phyloP scores from a whole-genome alignment of 2,329 filamentous ascomycete genomes.

The Pyrenophora seminiperda region DNA sequence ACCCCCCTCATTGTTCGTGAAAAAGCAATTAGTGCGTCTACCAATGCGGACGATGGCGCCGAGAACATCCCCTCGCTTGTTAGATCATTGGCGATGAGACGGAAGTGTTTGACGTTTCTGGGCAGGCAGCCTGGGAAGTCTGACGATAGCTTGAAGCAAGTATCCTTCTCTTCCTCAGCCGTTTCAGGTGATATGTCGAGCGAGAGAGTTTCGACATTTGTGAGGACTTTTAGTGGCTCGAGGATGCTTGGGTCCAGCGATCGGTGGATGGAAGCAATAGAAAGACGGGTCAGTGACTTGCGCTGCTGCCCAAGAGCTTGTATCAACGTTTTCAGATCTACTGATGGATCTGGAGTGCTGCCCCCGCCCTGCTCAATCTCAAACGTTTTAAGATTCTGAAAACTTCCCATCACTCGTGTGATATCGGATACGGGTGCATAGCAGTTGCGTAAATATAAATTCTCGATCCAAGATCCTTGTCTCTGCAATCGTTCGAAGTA shows the following conservation, averaged over 20 bases:
- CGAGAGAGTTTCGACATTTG: background rate
- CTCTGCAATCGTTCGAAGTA: background rate
- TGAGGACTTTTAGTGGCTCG: background rate
- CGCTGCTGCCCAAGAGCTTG: background rate
- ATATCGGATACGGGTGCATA: background rate
- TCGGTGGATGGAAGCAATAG: background rate
- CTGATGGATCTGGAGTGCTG: background rate
- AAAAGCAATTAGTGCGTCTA: background rate
- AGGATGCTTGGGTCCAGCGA: background rate
- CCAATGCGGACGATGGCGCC: background rate
- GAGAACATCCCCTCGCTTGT: background rate
- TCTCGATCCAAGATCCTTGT: slow-evolving; percentile 6
- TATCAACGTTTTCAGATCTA: background rate
- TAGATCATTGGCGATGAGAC: slow-evolving; percentile 2
- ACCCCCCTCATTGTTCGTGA: background rate
- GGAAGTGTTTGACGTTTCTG: background rate
- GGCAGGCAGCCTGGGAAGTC: background rate
- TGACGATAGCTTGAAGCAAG: too few species aligned
- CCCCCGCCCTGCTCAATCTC: background rate
- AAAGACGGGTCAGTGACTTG: slow-evolving; percentile 1
- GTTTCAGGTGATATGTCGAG: background rate
- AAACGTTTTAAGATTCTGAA: slow-evolving; percentile 3
- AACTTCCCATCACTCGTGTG: background rate
- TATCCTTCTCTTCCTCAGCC: too few species aligned
- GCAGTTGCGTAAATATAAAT: background rate